Evolutionary conservation across 257 asterid genomes (phyloP).

Genomic region (Misopates orontium): DNA sequence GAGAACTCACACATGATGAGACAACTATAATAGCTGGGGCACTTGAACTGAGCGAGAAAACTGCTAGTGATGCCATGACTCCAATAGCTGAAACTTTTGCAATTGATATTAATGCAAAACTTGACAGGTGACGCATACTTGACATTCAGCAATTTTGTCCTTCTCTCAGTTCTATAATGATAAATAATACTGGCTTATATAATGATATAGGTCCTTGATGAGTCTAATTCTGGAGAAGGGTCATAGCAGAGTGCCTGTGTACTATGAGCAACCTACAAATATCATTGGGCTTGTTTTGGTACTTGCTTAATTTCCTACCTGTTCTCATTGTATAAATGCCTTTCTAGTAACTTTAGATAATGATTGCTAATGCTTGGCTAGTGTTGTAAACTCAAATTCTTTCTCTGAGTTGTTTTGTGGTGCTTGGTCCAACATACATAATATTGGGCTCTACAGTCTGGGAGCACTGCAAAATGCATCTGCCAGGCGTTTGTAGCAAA

Average conservation of each 20-base stretch:
- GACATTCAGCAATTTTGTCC: not conserved
- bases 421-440: not conserved
- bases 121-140: slow-evolving; percentile 58
- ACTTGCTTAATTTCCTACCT: slow-evolving; percentile 1
- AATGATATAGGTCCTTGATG: slow-evolving; percentile 54
- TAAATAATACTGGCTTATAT: too few relatives aligned
- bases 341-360: not conserved
- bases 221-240: slow-evolving; percentile 70
- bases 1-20: slow-evolving; percentile 98
- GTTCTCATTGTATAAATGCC: too few relatives aligned
- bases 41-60: slow-evolving; percentile 82
- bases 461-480: too few relatives aligned
- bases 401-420: too few relatives aligned
- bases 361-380: too few relatives aligned
- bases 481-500: not conserved
- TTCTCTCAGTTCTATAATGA: slow-evolving; percentile 18
- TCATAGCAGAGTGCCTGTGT: slow-evolving; percentile 78
- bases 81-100: slow-evolving; percentile 79
- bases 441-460: not conserved
- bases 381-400: not conserved
- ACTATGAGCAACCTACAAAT: slow-evolving; percentile 59
- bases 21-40: slow-evolving; percentile 99
- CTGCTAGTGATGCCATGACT: slow-evolving; percentile 94
- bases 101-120: slow-evolving; percentile 79
- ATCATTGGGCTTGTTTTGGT: slow-evolving; percentile 83